These are phyloP conservation scores for Stachybotrys elegans DNA, from an alignment of 2,329 filamentous ascomycete species.

Conservation along the genomic window DNA sequence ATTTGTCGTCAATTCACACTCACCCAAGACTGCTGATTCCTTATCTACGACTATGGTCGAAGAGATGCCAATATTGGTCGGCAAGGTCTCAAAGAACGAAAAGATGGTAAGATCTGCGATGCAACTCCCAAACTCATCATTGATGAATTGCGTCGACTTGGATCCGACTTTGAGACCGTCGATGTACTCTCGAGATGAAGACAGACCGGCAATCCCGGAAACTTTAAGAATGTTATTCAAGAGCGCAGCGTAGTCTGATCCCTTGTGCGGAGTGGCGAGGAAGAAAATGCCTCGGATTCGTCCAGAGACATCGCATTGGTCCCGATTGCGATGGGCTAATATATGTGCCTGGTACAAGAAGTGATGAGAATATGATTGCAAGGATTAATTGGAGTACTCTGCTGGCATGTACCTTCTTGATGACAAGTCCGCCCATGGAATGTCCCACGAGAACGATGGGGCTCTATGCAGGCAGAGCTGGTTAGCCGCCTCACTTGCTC, in stretches of 20 bases:
- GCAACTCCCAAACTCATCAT: constrained; percentile 24
- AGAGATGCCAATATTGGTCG: constrained; percentile 13
- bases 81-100: constrained; percentile 29
- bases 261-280: constrained; percentile 29
- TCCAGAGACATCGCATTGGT: not conserved
- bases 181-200: constrained; percentile 16
- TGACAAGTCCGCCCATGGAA: constrained; percentile 25
- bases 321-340: constrained; percentile 12
- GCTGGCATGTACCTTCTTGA: constrained; percentile 24
- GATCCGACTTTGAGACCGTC: constrained; percentile 18
- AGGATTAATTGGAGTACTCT: not conserved
- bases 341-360: constrained; percentile 5
- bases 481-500: not conserved
- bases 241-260: constrained; percentile 21
- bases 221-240: constrained; percentile 19
- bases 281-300: constrained; percentile 25
- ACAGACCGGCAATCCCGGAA: constrained; percentile 6
- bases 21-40: constrained; percentile 25
- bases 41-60: constrained; percentile 24
- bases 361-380: not conserved
- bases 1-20: not conserved
- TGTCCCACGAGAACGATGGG: constrained; percentile 21
- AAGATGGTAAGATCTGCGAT: constrained; percentile 19
- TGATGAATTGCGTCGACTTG: constrained; percentile 19
- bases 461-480: not conserved